Evolutionary conservation across 2,329 filamentous ascomycete genomes (phyloP).

Genomic region (Pseudocercospora fijiensis): DNA sequence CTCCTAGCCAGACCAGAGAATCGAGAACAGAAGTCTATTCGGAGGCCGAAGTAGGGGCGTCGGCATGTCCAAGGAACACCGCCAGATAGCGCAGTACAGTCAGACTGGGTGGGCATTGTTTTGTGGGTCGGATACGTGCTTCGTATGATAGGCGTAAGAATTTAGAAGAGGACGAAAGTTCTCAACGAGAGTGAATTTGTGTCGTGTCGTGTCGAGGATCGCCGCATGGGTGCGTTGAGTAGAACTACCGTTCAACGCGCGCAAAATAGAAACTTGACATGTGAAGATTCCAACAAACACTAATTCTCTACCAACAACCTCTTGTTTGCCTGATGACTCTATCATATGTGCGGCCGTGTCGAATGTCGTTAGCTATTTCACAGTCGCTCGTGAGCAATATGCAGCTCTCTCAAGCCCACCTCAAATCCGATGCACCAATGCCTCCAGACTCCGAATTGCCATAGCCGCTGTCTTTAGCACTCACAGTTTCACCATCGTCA

Average conservation of each 20-base stretch:
- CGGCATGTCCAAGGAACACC: not conserved
- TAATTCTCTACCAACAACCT: not conserved
- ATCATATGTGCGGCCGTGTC: not conserved
- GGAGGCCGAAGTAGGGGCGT: constrained; percentile 18
- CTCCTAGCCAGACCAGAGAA: too few species aligned
- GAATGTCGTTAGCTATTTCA: not conserved
- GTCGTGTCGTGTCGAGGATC: too few species aligned
- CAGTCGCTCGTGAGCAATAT: not conserved
- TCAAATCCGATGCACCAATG: constrained; percentile 23
- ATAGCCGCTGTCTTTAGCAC: constrained; percentile 36
- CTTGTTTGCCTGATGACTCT: not conserved
- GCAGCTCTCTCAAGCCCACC: constrained; percentile 17
- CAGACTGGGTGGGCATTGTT: not conserved
- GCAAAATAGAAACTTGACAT: not conserved
- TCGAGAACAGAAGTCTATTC: constrained; percentile 19
- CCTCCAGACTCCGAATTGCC: constrained; percentile 22
- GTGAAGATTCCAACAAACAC: not conserved
- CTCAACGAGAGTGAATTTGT: constrained; percentile 1
- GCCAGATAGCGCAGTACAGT: not conserved
- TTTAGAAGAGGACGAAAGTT: constrained; percentile 6
- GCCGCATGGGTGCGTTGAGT: not conserved
- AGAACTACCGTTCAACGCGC: not conserved
- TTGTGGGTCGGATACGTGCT: constrained; percentile 3
- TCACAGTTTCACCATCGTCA: constrained; percentile 47
- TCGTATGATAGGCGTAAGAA: not conserved